These are phyloP conservation scores for Boletus rex-veris DNA, from an alignment of 768 basidiomycete species.

Conservation along the genomic window DNA sequence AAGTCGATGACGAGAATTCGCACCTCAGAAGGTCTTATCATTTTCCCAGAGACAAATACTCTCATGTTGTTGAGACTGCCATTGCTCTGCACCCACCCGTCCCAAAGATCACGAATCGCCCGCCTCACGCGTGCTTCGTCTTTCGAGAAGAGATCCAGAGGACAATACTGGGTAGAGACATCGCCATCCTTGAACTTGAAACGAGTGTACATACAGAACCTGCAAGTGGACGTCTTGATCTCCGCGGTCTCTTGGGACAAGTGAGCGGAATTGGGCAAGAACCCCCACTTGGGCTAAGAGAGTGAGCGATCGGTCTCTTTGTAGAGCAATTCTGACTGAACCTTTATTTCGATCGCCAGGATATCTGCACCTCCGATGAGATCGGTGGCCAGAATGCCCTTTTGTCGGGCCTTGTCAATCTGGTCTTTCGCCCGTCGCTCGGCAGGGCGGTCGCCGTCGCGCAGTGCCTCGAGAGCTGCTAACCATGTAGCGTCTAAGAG, in stretches of 20 bases:
- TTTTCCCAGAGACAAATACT: conserved; percentile 67
- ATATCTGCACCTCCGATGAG: conserved; percentile 58
- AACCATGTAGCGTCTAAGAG: conserved; percentile 55
- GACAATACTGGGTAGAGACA: conserved; percentile 62
- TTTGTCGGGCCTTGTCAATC: conserved; percentile 53
- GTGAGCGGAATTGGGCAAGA: conserved; percentile 64
- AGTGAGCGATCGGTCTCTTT: neutral
- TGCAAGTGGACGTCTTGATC: conserved; percentile 71
- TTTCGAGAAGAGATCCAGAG: conserved; percentile 84
- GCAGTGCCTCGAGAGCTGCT: conserved; percentile 42
- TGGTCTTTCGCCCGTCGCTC: conserved; percentile 52
- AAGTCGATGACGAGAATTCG: conserved; percentile 16
- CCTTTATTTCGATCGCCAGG: conserved; percentile 90
- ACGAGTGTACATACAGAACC: conserved; percentile 87
- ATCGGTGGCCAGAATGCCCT: conserved; percentile 77
- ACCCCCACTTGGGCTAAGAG: conserved; percentile 93
- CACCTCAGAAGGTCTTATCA: conserved; percentile 58
- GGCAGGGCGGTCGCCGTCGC: conserved; percentile 51
- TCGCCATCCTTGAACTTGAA: conserved; percentile 38
- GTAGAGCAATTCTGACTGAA: conserved; percentile 28
- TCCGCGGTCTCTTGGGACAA: conserved; percentile 55
- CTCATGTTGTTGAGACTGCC: conserved; percentile 79
- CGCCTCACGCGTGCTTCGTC: conserved; percentile 54
- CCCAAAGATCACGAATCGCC: conserved; percentile 71
- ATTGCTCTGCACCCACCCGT: conserved; percentile 61